Conservation (phyloP, 2,329 filamentous ascomycete genomes). For the Pseudocercospora cruenta region DNA sequence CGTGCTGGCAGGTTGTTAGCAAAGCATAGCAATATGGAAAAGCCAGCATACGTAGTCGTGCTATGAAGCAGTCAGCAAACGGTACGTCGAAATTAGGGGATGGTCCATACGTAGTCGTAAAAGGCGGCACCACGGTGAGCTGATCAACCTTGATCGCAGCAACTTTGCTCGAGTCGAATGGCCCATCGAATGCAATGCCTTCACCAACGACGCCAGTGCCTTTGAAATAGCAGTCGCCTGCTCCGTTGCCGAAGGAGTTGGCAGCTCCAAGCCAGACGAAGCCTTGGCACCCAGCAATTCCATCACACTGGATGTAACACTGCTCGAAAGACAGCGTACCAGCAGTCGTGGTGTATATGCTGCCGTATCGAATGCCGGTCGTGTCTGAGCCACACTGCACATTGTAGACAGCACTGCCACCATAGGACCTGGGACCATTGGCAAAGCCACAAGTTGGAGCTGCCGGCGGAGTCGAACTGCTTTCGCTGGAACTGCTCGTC, state of each 20-base stretch:
- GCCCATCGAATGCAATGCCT: not conserved
- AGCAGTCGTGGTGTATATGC: not conserved
- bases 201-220: conserved; percentile 3
- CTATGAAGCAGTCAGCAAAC: not conserved
- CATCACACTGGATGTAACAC: conserved; percentile 6
- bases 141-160: conserved; percentile 7
- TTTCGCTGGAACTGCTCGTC: not conserved
- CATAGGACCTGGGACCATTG: not conserved
- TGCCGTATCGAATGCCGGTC: not conserved
- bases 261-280: conserved; percentile 6
- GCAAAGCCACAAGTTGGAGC: not conserved
- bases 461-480: not conserved
- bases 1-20: not conserved
- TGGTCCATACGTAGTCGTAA: not conserved
- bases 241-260: not conserved
- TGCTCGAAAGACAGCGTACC: not conserved
- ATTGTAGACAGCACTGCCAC: not conserved
- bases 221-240: conserved; percentile 10
- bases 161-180: not conserved
- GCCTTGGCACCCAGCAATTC: conserved; percentile 3
- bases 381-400: not conserved
- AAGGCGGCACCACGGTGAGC: not conserved
- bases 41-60: not conserved
- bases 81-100: too few species aligned
- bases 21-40: not conserved